Evolutionary conservation across 2,329 filamentous ascomycete species (phyloP), one percentile per base, ranked within the genome.

Genomic region (Waltergamsia citrina): DNA sequence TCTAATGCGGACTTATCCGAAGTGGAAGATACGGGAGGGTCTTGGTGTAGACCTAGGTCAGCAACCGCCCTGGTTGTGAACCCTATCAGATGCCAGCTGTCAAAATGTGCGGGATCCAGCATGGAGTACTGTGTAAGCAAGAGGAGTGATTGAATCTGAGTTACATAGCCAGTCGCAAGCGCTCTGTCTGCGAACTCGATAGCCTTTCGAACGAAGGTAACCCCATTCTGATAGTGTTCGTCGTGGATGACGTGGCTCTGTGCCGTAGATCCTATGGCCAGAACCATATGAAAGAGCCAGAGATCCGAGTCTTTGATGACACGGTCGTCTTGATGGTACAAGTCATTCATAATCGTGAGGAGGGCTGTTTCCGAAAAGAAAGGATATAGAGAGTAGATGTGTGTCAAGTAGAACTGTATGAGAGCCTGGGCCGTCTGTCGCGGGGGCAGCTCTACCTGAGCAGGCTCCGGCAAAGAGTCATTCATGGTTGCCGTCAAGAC

Each of bases 61-160:
- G 95, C 74, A 50, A 90, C 78, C 6, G 87, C 85, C 38, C 90
- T 77, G 26, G 85, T 85, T 6, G 90, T 88, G 52, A 92, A 88
- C 6, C 90, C 92, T 36, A 95, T 84, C 41, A 95, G 60, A 43
- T 92, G 88, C 88, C 92, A 96, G 47, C 82, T 86, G 49, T 94
- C 87, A 49, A 94, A 95, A 51, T 93, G 86, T 27, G 80, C 75
- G 3, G 90, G 88, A 47, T 96, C 88, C 32, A 94, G 67, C 64
- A 92, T 83, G 4, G 90, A 81, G 54, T 94, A 96, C 46, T 94
- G 78, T 0, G 86, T 87, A 34, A 96, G 72, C 3, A 96, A 67
- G 3, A 95, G 60, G 16, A 96, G 67, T 0, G 87, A 87, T 53
- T 94, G 88, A 12, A 96, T 86, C 46, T 92, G 90, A 2, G 75